A percentile compares a stretch with the other conserved stretches of the same genome.
Conservation (phyloP, 768 basidiomycete species). For the Chiua virens region DNA sequence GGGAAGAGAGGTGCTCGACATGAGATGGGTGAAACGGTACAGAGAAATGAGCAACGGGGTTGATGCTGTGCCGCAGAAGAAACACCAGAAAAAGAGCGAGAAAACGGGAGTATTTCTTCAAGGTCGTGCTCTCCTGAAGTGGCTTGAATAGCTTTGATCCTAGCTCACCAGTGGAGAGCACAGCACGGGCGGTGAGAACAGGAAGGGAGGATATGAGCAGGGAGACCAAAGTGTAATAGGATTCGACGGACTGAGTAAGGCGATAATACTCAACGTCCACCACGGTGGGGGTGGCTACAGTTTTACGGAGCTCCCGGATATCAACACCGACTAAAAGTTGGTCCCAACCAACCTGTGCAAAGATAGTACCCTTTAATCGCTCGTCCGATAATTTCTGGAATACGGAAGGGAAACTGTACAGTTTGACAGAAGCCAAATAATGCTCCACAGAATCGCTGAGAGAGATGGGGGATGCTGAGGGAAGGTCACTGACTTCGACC, state of each 20-base stretch:
- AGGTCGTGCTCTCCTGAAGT: not conserved
- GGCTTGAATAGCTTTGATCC: not conserved
- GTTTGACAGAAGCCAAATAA: not conserved
- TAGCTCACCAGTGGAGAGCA: not conserved
- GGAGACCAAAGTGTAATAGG: not conserved
- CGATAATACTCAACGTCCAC: not conserved
- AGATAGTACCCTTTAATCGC: not conserved
- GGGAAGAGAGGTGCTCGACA: no score
- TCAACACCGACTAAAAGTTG: not conserved
- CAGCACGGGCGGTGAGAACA: not conserved
- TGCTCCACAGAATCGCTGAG: no score
- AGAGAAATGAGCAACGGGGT: not conserved
- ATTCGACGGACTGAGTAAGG: not conserved
- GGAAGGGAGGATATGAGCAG: not conserved
- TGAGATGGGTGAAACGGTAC: not conserved
- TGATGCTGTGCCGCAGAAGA: not conserved
- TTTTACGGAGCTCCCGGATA: not conserved
- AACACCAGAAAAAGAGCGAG: not conserved
- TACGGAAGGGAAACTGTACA: not conserved
- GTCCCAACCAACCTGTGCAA: slow-evolving; percentile 3
- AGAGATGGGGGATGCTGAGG: not conserved
- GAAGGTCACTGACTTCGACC: not conserved
- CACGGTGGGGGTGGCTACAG: not conserved
- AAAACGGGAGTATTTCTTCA: not conserved
- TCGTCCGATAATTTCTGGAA: not conserved